phyloP scores from a whole-genome alignment of 2,329 filamentous ascomycete species.

The Aspergillus arachidicola region DNA sequence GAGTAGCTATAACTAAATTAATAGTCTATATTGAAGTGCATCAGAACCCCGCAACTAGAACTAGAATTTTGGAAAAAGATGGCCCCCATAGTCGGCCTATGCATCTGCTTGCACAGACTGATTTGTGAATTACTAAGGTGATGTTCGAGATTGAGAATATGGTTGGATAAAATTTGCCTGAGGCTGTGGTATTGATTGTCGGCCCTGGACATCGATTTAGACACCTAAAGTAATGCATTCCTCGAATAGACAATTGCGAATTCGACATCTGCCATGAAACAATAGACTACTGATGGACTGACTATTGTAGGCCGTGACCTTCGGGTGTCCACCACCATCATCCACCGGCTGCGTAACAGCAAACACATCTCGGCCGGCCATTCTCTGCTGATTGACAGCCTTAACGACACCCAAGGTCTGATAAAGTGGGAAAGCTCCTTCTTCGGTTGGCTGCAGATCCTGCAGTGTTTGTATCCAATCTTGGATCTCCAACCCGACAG shows the following conservation, averaged over 20 bases:
- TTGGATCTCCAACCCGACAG: constrained; percentile 20
- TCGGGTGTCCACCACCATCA: constrained; percentile 25
- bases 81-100: no score
- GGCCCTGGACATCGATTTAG: not conserved
- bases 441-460: constrained; percentile 25
- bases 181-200: no score
- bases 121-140: no score
- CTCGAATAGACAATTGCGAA: not conserved
- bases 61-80: no score
- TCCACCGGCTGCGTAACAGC: constrained; percentile 22
- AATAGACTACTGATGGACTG: constrained; percentile 23
- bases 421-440: constrained; percentile 28
- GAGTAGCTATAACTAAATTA: no score
- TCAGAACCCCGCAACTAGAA: no score
- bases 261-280: constrained; percentile 22
- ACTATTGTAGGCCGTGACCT: constrained; percentile 28
- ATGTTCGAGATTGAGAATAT: no score
- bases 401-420: constrained; percentile 24
- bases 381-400: constrained; percentile 22
- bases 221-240: not conserved
- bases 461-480: constrained; percentile 21
- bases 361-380: constrained; percentile 20
- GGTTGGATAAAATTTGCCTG: no score
- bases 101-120: no score
- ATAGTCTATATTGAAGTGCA: no score